phyloP scores from a whole-genome alignment of 805 yeast genomes.

The Metschnikowia rubicola region DNA sequence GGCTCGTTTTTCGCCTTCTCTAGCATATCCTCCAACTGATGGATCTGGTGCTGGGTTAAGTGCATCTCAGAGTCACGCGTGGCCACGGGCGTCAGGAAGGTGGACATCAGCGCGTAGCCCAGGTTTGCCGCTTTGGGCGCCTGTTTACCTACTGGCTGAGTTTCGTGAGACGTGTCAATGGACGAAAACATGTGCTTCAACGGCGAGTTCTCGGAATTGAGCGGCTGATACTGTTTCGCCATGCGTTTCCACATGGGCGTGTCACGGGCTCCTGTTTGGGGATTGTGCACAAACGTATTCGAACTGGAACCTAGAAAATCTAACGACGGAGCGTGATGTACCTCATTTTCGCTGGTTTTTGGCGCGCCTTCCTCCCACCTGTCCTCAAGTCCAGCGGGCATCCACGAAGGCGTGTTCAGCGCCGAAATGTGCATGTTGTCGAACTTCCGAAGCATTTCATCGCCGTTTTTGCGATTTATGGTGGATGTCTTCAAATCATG shows the following conservation, averaged over 20 bases:
- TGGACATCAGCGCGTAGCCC: constrained; percentile 20
- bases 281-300: constrained; percentile 34
- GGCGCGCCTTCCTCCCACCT: constrained; percentile 26
- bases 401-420: constrained; percentile 37
- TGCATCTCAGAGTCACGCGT: constrained; percentile 15
- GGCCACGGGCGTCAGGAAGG: constrained; percentile 34
- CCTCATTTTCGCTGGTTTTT: not conserved
- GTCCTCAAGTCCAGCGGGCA: constrained; percentile 38
- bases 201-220: constrained; percentile 20
- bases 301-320: constrained; percentile 20
- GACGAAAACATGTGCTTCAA: constrained; percentile 31
- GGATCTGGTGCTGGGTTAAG: constrained; percentile 20
- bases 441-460: not conserved
- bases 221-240: constrained; percentile 26
- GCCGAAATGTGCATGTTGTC: not conserved
- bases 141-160: not conserved
- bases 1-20: constrained; percentile 22
- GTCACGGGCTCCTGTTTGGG: constrained; percentile 8
- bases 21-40: constrained; percentile 22
- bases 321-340: constrained; percentile 4
- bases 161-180: constrained; percentile 15
- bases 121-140: constrained; percentile 15
- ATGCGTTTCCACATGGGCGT: constrained; percentile 34
- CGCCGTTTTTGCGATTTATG: not conserved
- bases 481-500: not conserved